Percentiles rank a stretch among this genome's conserved stretches.
Evolutionary conservation across 768 basidiomycete genomes (phyloP).

Genomic region (Psilocybe azurescens): DNA sequence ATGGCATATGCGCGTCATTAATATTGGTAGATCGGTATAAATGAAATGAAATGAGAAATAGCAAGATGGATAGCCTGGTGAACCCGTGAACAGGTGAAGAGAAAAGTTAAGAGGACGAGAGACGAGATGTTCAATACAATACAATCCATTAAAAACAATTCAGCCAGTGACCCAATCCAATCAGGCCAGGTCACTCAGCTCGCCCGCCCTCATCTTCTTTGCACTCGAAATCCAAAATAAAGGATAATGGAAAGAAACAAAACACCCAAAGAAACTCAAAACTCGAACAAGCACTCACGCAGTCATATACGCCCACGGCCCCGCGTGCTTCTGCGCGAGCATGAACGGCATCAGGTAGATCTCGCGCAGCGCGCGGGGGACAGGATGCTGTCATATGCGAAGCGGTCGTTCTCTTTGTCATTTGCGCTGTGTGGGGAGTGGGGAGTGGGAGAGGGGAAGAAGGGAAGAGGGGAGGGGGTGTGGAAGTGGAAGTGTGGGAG

Average conservation of each 20-base stretch:
- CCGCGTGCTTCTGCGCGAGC: constrained; percentile 67
- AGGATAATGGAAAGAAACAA: neutral
- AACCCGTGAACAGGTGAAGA: too few species aligned
- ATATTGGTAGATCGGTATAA: too few species aligned
- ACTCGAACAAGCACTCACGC: constrained; percentile 46
- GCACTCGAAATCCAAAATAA: neutral
- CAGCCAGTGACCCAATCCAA: too few species aligned
- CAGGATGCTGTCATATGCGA: constrained; percentile 69
- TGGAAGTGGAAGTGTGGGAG: too few species aligned
- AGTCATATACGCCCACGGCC: constrained; percentile 77
- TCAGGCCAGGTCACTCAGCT: too few species aligned
- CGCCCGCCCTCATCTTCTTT: too few species aligned
- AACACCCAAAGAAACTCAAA: neutral
- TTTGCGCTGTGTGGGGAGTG: constrained; percentile 53
- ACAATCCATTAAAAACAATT: too few species aligned
- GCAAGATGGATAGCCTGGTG: too few species aligned
- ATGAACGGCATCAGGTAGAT: constrained; percentile 81
- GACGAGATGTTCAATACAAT: too few species aligned
- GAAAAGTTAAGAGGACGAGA: too few species aligned
- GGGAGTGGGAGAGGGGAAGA: neutral
- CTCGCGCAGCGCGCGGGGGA: constrained; percentile 70
- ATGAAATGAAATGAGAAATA: too few species aligned
- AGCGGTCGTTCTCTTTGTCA: constrained; percentile 82
- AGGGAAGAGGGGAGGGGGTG: too few species aligned
- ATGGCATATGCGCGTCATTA: neutral